These are phyloP conservation scores for Pseudonitzschia delicatissima DNA, from an alignment of 108 stramenopile genomes.

Conservation along the genomic window DNA sequence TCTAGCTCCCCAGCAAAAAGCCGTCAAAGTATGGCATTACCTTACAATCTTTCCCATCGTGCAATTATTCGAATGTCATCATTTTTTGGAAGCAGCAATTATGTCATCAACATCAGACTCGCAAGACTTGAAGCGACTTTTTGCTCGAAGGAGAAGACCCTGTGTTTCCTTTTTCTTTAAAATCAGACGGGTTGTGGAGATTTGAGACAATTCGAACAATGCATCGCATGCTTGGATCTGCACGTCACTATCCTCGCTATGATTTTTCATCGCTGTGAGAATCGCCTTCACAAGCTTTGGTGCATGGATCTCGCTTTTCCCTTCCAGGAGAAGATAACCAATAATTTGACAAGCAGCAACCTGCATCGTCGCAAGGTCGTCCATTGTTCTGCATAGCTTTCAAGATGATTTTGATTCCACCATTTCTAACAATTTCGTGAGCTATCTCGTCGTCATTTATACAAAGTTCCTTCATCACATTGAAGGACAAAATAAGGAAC, in stretches of 20 bases:
- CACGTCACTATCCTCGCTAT: background rate
- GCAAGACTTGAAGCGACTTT: background rate
- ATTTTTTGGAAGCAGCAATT: slow-evolving; percentile 3
- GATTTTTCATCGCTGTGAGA: background rate
- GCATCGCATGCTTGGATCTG: slow-evolving; percentile 6
- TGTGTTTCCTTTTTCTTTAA: slow-evolving; percentile 5
- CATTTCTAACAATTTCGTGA: background rate
- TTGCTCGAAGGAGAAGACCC: background rate
- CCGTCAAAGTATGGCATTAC: no score
- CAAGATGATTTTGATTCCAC: slow-evolving; percentile 8
- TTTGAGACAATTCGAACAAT: background rate
- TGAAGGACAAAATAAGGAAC: background rate
- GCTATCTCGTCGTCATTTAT: background rate
- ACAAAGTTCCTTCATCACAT: slow-evolving; percentile 7
- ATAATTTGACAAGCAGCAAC: background rate
- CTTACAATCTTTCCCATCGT: no score
- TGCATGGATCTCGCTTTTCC: background rate
- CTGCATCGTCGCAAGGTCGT: background rate
- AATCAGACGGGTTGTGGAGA: background rate
- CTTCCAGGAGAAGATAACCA: background rate
- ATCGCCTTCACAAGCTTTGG: slow-evolving; percentile 4
- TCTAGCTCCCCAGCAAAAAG: no score
- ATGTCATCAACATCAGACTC: slow-evolving; percentile 12
- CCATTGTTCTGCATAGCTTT: background rate
- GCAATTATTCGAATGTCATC: no score